These are phyloP conservation scores for Quercus rubra DNA, from an alignment of 306 rosid genomes.

Conservation along the genomic window DNA sequence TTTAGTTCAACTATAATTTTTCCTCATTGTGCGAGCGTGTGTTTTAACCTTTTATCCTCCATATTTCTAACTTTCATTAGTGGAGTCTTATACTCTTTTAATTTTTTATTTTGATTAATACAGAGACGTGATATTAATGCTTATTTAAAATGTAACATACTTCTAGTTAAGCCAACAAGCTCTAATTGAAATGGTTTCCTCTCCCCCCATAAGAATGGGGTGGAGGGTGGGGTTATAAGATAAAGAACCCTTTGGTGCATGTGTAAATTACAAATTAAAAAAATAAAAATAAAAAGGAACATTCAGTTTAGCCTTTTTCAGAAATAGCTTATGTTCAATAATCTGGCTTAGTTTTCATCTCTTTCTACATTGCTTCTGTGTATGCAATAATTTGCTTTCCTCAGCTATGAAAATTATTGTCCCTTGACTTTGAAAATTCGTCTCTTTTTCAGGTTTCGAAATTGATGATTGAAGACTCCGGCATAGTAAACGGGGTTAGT, in stretches of 20 bases:
- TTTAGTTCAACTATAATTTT: not conserved
- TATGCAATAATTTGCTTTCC: not conserved
- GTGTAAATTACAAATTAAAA: not conserved
- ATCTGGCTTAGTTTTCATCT: not conserved
- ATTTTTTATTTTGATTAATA: not conserved
- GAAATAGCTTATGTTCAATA: not conserved
- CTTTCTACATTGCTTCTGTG: not conserved
- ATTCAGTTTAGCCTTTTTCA: not conserved
- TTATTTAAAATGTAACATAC: not conserved
- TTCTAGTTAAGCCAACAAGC: not conserved
- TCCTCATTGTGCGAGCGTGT: not conserved
- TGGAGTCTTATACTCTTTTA: not conserved
- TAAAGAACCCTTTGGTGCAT: not conserved
- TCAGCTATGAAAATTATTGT: not conserved
- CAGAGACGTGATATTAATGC: not conserved
- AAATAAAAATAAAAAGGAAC: not conserved
- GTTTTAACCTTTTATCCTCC: not conserved
- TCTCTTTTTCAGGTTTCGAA: conserved; percentile 52
- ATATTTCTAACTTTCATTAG: not conserved
- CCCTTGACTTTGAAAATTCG: not conserved
- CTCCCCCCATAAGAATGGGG: not conserved
- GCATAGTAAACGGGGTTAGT: conserved; percentile 82
- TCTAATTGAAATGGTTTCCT: not conserved
- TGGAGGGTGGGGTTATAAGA: not conserved
- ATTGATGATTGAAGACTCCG: conserved; percentile 58